phyloP scores from a whole-genome alignment of 2,329 filamentous ascomycete species.

The Nigrospora osmanthi region DNA sequence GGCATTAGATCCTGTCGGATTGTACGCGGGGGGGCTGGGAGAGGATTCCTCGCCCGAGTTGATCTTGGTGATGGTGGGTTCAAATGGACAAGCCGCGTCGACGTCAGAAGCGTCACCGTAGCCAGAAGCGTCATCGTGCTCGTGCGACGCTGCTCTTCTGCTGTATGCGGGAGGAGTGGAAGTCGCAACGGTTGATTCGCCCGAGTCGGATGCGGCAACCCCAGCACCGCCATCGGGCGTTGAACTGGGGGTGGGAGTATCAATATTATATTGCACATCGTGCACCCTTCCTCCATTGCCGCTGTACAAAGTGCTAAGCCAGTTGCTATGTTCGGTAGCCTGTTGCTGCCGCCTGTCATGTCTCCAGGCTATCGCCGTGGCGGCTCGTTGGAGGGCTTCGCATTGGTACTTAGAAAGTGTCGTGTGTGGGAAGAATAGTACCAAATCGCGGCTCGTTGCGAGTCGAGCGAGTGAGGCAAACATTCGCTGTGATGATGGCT shows the following conservation, averaged over 20 bases:
- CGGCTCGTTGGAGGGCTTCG: conserved; percentile 1
- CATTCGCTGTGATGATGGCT: conserved; percentile 2
- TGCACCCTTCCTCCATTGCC: conserved; percentile 1
- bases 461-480: not conserved
- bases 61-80: not conserved
- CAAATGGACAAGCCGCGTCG: not conserved
- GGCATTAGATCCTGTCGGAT: not conserved
- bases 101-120: no score
- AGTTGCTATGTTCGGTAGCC: conserved; percentile 1
- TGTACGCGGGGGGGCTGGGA: not conserved
- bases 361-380: not conserved
- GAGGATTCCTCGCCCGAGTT: not conserved
- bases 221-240: not conserved
- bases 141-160: not conserved
- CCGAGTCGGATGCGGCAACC: conserved; percentile 4
- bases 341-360: conserved; percentile 1
- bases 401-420: conserved; percentile 2
- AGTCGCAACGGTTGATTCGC: conserved; percentile 4
- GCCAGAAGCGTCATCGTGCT: not conserved
- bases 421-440: conserved; percentile 2
- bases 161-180: conserved; percentile 3
- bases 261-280: not conserved
- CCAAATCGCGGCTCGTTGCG: not conserved
- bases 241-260: not conserved
- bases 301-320: conserved; percentile 3